Evolutionary conservation across 345 rosid genomes (phyloP), one percentile per base, ranked within the genome.

Genomic region (Ricinus communis): DNA sequence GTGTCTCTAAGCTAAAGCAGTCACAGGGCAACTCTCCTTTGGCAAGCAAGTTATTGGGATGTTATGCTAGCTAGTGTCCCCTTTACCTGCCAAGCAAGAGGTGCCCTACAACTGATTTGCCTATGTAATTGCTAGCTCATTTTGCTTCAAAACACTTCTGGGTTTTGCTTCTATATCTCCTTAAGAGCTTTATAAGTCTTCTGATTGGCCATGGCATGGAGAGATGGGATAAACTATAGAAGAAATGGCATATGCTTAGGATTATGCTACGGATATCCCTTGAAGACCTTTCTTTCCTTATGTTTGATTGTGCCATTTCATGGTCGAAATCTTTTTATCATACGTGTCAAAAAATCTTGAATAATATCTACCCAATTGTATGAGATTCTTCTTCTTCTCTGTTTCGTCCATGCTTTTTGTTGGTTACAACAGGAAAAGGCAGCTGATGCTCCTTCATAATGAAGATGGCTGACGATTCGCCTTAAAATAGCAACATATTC

Each of bases 11-110:
- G 80, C 78, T 24, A 66, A 72, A 77, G 24, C 72, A 84, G 74
- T 74, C 49, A 68, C 50, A 77, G 83, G 87, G 77, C 78, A 84
- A 75, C 85, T 79, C 82, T 84, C 87, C 85, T 82, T 84, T 81
- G 87, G 82, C 85, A 84, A 54, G 82, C 85, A 84, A 54, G 76
- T 63, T 12, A 60, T 28, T 52, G 41, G 67, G 68, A 59, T 36
- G 5, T 10, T 24, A 25, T 9, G 18, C 18, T 10, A n/a, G 31
- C n/a, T 38, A 36, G 5, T 14, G 7, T 67, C 7, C 62, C 22
- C 40, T 5, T 30, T n/a, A 30, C 62, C 65, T 73, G 81, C 77
- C 77, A 77, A 71, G 55, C 12, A 54, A 77, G 76, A 68, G 73
- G 65, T 30, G 80, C 76, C 80, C 76, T 77, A 22, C 49, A 27